Percentiles rank a stretch among this genome's conserved stretches.
These are phyloP conservation scores for Darksidea phi DNA, from an alignment of 495 filamentous ascomycete species.

Conservation along the genomic window DNA sequence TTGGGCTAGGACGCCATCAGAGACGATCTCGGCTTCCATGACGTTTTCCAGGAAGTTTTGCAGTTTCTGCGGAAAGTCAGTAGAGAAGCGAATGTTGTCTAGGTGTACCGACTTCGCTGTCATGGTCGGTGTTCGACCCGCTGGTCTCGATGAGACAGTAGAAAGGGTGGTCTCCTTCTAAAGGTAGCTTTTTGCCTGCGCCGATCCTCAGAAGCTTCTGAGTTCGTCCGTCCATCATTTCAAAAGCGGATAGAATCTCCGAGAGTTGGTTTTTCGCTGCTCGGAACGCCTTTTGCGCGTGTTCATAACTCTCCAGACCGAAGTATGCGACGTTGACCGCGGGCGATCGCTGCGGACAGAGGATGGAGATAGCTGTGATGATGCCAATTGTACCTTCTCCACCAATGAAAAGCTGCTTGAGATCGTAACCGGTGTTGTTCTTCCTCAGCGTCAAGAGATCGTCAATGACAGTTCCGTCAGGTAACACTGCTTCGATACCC, in stretches of 20 bases:
- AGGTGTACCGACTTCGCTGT: slow-evolving; percentile 54
- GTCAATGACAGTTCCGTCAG: slow-evolving; percentile 87
- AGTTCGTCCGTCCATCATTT: slow-evolving; percentile 85
- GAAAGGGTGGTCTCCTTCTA: slow-evolving; percentile 83
- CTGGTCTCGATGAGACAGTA: slow-evolving; percentile 96
- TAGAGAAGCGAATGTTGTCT: not conserved
- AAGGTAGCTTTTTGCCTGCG: slow-evolving; percentile 71
- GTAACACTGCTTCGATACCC: slow-evolving; percentile 87
- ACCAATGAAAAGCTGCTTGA: slow-evolving; percentile 97
- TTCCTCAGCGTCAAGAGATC: slow-evolving; percentile 84
- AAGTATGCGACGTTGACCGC: slow-evolving; percentile 40
- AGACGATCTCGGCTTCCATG: slow-evolving; percentile 78
- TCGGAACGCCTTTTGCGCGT: slow-evolving; percentile 75
- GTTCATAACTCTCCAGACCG: slow-evolving; percentile 59
- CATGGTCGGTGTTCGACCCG: slow-evolving; percentile 90
- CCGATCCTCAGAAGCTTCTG: slow-evolving; percentile 73
- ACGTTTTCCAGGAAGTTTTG: slow-evolving; percentile 77
- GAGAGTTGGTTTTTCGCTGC: slow-evolving; percentile 86
- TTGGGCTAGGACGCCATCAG: slow-evolving; percentile 85
- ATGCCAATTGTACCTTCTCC: slow-evolving; percentile 92
- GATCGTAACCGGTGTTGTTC: slow-evolving; percentile 97
- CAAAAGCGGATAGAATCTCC: slow-evolving; percentile 95
- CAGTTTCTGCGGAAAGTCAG: slow-evolving; percentile 33
- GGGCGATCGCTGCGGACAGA: slow-evolving; percentile 71
- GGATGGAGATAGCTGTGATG: slow-evolving; percentile 83